These are phyloP conservation scores for Magnusiomyces sp. DNA, from an alignment of 1,139 yeast species.

Conservation along the genomic window DNA sequence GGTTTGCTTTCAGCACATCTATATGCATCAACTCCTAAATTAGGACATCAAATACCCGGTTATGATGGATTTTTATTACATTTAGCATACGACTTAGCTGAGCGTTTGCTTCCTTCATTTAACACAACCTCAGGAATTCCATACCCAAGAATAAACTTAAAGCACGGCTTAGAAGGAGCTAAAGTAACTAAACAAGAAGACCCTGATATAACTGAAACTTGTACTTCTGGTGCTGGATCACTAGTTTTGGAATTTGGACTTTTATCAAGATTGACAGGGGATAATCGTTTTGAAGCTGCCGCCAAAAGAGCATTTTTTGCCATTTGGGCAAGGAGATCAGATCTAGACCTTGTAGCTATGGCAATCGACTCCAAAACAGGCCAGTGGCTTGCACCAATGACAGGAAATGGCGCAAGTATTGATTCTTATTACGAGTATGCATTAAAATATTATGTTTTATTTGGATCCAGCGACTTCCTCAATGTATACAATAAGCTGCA, in stretches of 20 bases:
- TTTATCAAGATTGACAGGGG: slow-evolving; percentile 64
- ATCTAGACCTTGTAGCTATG: slow-evolving; percentile 66
- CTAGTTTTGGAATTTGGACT: slow-evolving; percentile 73
- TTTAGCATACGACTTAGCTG: slow-evolving; percentile 67
- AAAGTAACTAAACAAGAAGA: slow-evolving; percentile 26
- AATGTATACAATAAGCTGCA: slow-evolving; percentile 54
- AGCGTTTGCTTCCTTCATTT: slow-evolving; percentile 57
- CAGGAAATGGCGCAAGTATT: slow-evolving; percentile 89
- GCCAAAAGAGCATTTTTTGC: slow-evolving; percentile 58
- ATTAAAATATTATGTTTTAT: slow-evolving; percentile 63
- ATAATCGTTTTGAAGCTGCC: slow-evolving; percentile 55
- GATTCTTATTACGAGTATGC: slow-evolving; percentile 92
- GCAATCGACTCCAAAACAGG: slow-evolving; percentile 55
- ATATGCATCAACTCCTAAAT: slow-evolving; percentile 51
- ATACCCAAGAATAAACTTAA: slow-evolving; percentile 60
- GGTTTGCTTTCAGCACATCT: slow-evolving; percentile 72
- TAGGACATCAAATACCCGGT: slow-evolving; percentile 36
- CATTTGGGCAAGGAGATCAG: slow-evolving; percentile 61
- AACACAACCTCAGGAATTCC: slow-evolving; percentile 56
- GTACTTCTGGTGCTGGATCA: slow-evolving; percentile 81
- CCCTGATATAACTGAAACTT: slow-evolving; percentile 46
- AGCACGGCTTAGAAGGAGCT: slow-evolving; percentile 37
- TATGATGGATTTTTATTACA: slow-evolving; percentile 65
- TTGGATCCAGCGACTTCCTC: slow-evolving; percentile 55
- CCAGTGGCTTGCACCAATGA: slow-evolving; percentile 49